Evolutionary conservation across 306 rosid species (phyloP), one percentile per base, ranked within the genome.

Genomic region (Quercus suber): DNA sequence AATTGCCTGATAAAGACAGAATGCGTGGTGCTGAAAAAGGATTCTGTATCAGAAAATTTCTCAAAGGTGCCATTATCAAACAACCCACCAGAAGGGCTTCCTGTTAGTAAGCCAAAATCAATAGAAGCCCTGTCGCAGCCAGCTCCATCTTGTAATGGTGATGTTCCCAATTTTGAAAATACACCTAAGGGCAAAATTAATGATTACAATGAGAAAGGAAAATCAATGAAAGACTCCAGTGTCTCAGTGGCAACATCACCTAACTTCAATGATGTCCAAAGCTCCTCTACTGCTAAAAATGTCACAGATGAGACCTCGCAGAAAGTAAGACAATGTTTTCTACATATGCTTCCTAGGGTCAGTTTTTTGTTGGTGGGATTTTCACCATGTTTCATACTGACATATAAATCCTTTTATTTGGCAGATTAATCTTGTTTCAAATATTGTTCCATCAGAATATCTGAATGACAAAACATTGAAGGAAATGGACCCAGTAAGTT

Each of bases 251-350:
- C 78, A 21, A 45, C 51, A 55, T 71, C 61, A 21, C 78, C 82
- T n/a, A 55, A 53, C 35, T 23, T 77, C 17, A 64, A 63, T 78
- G 86, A 82, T 74, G 55, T 73, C 69, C 81, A 58, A 23, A 86
- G 51, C 79, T 61, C 82, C 55, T n/a, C 73, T 64, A 68, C 69
- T 64, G 33, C 73, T 64, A 77, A 82, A 82, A 75, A 64, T 27
- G 21, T 56, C 8, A 73, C 18, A 6, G 83, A 80, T 73, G 82
- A 57, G 75, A 79, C 81, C 72, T 76, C 79, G 69, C 76, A 19
- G 65, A 79, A 89, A 89, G 98, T 91, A 82, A 76, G 71, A n/a
- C 23, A 43, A 69, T 83, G 31, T 68, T 85, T 69, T 11, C 37
- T 60, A 25, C 67, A 31, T 23, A 9, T 35, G 64, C 43, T 7